phyloP scores from a whole-genome alignment of 73 alveolate genomes.

The Paramecium caudatum region DNA sequence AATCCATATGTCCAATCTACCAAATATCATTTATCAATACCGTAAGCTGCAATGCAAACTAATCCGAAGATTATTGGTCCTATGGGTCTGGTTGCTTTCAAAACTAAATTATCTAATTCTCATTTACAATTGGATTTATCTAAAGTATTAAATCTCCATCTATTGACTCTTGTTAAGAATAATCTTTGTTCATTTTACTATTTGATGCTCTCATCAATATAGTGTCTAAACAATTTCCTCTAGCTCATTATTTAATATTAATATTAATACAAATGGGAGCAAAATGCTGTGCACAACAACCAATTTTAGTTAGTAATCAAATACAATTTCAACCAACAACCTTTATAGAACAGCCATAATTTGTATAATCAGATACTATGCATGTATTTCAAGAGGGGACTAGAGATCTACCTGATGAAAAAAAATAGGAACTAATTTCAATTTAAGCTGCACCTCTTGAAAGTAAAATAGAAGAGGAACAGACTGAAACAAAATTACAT shows the following conservation, averaged over 20 bases:
- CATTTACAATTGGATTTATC: slow-evolving; percentile 69
- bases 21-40: not conserved
- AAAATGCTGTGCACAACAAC: slow-evolving; percentile 42
- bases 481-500: not conserved
- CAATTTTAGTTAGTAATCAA: not conserved
- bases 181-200: slow-evolving; percentile 51
- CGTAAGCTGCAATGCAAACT: slow-evolving; percentile 50
- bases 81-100: slow-evolving; percentile 71
- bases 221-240: slow-evolving; percentile 68
- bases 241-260: slow-evolving; percentile 30
- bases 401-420: not conserved
- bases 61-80: slow-evolving; percentile 61
- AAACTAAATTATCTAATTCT: not conserved
- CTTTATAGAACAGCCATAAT: not conserved
- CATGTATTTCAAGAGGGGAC: not conserved
- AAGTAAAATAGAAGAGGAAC: not conserved
- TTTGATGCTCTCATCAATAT: slow-evolving; percentile 65
- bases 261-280: slow-evolving; percentile 60
- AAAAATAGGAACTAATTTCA: not conserved
- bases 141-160: slow-evolving; percentile 75
- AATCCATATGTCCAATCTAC: slow-evolving; percentile 77
- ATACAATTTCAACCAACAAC: not conserved
- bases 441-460: too few relatives aligned
- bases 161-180: slow-evolving; percentile 69
- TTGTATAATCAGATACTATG: not conserved